Evolutionary conservation across 352 stramenopile species (phyloP).

Genomic region (Thalassiosira pacifica): DNA sequence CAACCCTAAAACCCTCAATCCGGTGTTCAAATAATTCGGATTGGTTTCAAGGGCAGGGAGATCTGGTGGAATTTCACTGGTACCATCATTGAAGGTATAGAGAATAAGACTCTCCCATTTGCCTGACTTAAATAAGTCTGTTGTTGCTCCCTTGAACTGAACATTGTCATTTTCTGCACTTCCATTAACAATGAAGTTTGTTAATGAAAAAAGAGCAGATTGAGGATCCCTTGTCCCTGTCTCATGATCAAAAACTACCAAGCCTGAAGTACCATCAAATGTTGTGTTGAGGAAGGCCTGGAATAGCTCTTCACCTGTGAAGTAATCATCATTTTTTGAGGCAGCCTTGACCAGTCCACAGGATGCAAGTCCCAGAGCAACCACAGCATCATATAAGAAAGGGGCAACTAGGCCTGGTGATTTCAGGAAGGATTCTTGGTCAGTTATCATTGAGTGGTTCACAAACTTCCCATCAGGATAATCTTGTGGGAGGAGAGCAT

Average conservation of each 20-base stretch:
- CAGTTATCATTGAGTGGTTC: conserved; percentile 25
- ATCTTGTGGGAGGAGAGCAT: conserved; percentile 43
- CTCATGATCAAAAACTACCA: conserved; percentile 59
- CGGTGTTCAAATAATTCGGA: conserved; percentile 40
- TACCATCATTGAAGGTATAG: conserved; percentile 71
- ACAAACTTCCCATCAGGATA: conserved; percentile 36
- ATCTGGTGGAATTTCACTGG: conserved; percentile 37
- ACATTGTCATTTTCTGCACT: conserved; percentile 18
- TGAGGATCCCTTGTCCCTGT: conserved; percentile 64
- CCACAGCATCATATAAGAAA: conserved; percentile 32
- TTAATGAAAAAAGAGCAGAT: conserved; percentile 51
- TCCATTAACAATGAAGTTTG: conserved; percentile 62
- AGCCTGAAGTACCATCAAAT: conserved; percentile 64
- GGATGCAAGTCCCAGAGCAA: conserved; percentile 62
- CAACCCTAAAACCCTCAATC: conserved; percentile 35
- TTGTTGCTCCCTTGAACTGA: conserved; percentile 29
- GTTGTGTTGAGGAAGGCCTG: conserved; percentile 37
- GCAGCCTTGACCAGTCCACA: conserved; percentile 44
- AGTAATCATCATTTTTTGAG: conserved; percentile 25
- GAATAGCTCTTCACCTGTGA: conserved; percentile 62
- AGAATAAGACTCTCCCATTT: conserved; percentile 54
- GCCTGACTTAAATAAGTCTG: conserved; percentile 52
- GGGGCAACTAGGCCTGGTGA: neutral
- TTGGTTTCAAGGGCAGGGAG: conserved; percentile 31
- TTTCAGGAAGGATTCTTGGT: conserved; percentile 7